These are phyloP conservation scores for Hygrophila difformis DNA, from an alignment of 257 asterid species.

Conservation along the genomic window DNA sequence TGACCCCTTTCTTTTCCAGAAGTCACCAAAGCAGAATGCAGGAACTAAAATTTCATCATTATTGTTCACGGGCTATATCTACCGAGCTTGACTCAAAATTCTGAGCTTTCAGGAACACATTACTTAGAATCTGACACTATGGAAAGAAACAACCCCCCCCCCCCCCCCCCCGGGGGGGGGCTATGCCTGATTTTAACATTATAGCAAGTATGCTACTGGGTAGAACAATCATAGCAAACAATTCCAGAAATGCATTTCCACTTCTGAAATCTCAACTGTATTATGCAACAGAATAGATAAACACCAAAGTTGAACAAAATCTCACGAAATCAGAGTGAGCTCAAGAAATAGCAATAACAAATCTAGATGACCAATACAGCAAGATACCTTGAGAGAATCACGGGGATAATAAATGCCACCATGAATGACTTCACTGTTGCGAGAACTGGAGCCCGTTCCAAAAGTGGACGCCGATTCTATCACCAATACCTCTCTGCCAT, in stretches of 20 bases:
- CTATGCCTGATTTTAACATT: too few relatives aligned
- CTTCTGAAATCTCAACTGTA: too few relatives aligned
- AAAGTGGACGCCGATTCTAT: conserved; percentile 72
- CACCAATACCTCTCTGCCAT: conserved; percentile 63
- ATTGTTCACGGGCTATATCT: too few relatives aligned
- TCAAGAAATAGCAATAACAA: background rate
- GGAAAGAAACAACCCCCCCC: too few relatives aligned
- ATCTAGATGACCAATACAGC: background rate
- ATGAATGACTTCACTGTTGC: conserved; percentile 90
- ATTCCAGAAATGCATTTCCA: too few relatives aligned
- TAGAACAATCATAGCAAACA: too few relatives aligned
- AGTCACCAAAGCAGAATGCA: too few relatives aligned
- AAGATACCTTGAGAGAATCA: conserved; percentile 62
- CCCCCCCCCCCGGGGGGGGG: too few relatives aligned
- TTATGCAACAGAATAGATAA: background rate
- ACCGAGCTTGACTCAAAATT: background rate
- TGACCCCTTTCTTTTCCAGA: too few relatives aligned
- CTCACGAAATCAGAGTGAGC: background rate
- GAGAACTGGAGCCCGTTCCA: conserved; percentile 74
- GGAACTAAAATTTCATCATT: too few relatives aligned
- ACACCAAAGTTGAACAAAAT: background rate
- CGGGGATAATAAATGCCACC: conserved; percentile 81
- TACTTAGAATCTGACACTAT: background rate
- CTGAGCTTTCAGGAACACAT: background rate
- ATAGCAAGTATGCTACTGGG: too few relatives aligned